phyloP scores from a whole-genome alignment of 2,329 filamentous ascomycete genomes.

The Hymenoscyphus scutula region DNA sequence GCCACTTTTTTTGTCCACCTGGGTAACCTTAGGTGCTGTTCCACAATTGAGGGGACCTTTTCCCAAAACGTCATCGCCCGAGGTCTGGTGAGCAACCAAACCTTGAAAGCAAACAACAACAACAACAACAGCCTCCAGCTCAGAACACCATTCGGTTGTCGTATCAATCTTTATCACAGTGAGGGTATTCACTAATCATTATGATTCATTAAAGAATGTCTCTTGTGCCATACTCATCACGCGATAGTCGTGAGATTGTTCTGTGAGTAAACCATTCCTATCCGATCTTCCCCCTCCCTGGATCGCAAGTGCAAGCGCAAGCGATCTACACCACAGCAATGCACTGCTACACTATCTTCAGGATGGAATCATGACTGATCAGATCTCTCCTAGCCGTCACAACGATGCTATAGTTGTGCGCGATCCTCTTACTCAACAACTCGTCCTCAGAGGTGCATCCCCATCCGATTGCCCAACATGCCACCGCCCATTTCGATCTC shows the following conservation, averaged over 20 bases:
- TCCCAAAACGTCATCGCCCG: neutral
- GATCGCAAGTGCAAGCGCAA: too few species aligned
- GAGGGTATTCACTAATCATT: neutral
- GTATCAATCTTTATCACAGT: neutral
- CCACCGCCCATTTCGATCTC: slow-evolving; percentile 42
- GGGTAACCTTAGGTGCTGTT: too few species aligned
- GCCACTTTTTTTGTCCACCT: too few species aligned
- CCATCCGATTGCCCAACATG: slow-evolving; percentile 68
- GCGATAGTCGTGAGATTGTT: slow-evolving; percentile 74
- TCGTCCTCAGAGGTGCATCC: slow-evolving; percentile 70
- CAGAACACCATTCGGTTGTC: neutral
- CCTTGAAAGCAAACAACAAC: slow-evolving; percentile 1
- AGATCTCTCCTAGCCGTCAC: slow-evolving; percentile 64
- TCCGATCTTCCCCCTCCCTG: neutral
- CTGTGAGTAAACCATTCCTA: slow-evolving; percentile 56
- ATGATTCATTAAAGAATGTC: slow-evolving; percentile 47
- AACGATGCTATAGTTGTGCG: slow-evolving; percentile 90
- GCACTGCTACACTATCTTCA: slow-evolving; percentile 4
- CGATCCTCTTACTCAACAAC: slow-evolving; percentile 78
- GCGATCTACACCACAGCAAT: neutral
- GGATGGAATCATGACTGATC: slow-evolving; percentile 24
- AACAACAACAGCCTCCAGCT: neutral
- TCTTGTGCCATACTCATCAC: slow-evolving; percentile 71
- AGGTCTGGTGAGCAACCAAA: neutral
- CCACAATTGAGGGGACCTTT: neutral